These are phyloP conservation scores for Flaveria floridana DNA, from an alignment of 140 eudicot species.

Conservation along the genomic window DNA sequence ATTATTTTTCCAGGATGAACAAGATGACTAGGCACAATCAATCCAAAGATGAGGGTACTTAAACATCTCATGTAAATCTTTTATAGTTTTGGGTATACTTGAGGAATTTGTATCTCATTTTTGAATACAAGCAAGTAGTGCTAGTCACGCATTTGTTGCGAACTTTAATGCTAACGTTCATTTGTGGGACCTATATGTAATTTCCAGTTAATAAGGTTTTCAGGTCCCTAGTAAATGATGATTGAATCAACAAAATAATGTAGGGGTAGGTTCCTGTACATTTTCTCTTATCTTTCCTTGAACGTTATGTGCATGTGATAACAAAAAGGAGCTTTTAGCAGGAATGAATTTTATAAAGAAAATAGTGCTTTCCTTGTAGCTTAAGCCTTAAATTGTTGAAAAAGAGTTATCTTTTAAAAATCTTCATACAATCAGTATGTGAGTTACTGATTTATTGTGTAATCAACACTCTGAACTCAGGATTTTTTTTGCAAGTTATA, in stretches of 20 bases:
- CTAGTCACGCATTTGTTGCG: background rate
- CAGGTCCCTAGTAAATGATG: background rate
- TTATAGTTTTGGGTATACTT: background rate
- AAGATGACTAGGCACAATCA: too few species aligned
- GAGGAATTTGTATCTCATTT: background rate
- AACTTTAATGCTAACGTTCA: background rate
- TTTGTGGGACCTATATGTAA: background rate
- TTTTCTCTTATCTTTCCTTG: background rate
- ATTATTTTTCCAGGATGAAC: too few species aligned
- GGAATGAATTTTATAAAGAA: constrained; percentile 4
- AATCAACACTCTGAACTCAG: background rate
- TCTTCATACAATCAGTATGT: background rate
- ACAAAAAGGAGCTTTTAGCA: constrained; percentile 7
- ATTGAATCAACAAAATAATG: background rate
- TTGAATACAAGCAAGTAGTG: background rate
- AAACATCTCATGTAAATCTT: too few species aligned
- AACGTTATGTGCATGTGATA: background rate
- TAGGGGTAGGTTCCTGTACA: constrained; percentile 5
- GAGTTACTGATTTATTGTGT: background rate
- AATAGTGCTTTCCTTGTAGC: constrained; percentile 2
- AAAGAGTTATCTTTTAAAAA: background rate
- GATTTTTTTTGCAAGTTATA: background rate
- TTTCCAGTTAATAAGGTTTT: background rate
- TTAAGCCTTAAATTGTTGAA: background rate
- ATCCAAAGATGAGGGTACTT: too few species aligned